Conservation (phyloP, 2,329 filamentous ascomycete genomes). For the Trichoderma citrinoviride region DNA sequence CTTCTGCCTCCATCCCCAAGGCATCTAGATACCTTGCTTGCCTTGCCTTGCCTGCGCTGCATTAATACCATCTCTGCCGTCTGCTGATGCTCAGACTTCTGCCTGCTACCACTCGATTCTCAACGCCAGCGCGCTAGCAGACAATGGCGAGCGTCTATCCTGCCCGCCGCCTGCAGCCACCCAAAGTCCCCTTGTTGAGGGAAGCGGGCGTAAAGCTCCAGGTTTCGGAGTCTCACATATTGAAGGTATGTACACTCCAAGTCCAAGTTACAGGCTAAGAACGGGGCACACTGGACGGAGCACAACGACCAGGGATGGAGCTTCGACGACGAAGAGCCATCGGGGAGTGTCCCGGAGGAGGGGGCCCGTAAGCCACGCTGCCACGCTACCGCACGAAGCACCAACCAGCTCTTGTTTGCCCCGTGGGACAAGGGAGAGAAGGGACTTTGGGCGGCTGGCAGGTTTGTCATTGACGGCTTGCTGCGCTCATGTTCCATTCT, state of each 20-base stretch:
- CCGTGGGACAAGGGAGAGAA: not conserved
- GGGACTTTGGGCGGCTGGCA: not conserved
- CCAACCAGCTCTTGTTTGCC: constrained; percentile 21
- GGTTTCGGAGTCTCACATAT: not conserved
- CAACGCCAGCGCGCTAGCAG: constrained; percentile 8
- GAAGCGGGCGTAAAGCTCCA: not conserved
- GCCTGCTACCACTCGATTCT: not conserved
- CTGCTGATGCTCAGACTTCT: not conserved
- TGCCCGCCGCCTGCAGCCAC: constrained; percentile 9
- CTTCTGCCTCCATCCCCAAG: too few relatives aligned
- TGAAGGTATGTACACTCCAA: not conserved
- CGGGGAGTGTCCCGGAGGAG: constrained; percentile 18
- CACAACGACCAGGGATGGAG: constrained; percentile 2
- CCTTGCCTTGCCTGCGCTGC: not conserved
- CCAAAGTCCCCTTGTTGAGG: not conserved
- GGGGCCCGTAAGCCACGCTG: constrained; percentile 18
- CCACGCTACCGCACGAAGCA: not conserved
- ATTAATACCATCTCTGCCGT: not conserved
- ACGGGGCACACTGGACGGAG: not conserved
- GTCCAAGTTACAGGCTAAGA: not conserved
- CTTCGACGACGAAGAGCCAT: not conserved
- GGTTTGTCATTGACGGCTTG: not conserved
- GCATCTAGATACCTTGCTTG: not conserved
- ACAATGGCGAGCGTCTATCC: constrained; percentile 3
- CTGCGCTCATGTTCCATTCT: not conserved